Base-by-base conservation (phyloP, 1,284 basidiomycete species). In the Bjerkandera adusta region DNA sequence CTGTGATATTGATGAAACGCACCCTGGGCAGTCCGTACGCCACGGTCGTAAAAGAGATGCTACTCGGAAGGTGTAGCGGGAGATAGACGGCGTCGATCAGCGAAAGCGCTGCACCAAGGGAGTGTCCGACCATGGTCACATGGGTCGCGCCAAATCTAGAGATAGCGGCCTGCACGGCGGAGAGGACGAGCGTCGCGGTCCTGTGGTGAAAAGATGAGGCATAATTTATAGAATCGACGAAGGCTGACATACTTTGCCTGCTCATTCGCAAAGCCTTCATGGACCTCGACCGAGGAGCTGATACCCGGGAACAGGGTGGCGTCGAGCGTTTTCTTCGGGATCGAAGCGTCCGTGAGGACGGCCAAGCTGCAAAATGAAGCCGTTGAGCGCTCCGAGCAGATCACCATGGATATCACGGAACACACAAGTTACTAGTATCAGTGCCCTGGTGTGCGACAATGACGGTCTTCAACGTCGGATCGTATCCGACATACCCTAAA, bases 371-470 rank as follows among this genome's bases (percentile, higher is more conserved):
- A 18, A 21, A n/a, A 11, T 13, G 5, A 32, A 13, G 16, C 16
- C 16, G 35, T n/a, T 6, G 8, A 33, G 26, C 22, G 7, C 22
- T 3, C 40, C 27, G 36, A 49, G 38, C 46, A 51, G 49, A 11
- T 38, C 43, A 24, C 41, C 11, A 29, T 16, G 18, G 16, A 18
- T 12, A 40, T 16, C 41, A 12, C 4, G 3, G 30, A 20, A 35
- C 36, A 12, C 30, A 79, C 79, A 83, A 62, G 49, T 77, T 60
- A 1, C 50, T 53, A 1, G 68, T 50, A 55, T 80, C 68, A 5
- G 79, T 79, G 11, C 77, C 79, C 55, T 81, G 73, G 54, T 81
- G 77, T 1, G 63, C 65, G 2, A 81, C 76, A 26, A 81, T 68
- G 15, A 79, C 69, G 2, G 70, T 73, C 13, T 59, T 55, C 39